Evolutionary conservation across 768 basidiomycete genomes (phyloP).

Genomic region (Lactarius indigo): DNA sequence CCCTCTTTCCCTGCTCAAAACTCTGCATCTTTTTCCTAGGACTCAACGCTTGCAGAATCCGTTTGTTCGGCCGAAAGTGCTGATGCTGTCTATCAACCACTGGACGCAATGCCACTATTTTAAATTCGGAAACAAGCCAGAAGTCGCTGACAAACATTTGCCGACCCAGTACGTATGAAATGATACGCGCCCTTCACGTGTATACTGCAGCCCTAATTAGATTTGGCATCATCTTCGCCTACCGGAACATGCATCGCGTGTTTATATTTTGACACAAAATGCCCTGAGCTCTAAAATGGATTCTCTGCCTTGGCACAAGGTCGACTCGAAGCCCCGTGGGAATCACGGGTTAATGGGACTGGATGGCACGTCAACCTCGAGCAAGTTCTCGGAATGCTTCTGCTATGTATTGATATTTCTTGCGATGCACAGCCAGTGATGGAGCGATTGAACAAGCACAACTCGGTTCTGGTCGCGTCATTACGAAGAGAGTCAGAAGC

Average conservation of each 20-base stretch:
- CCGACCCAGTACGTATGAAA: slow-evolving; percentile 52
- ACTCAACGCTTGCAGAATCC: slow-evolving; percentile 16
- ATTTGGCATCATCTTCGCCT: slow-evolving; percentile 57
- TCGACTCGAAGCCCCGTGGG: slow-evolving; percentile 42
- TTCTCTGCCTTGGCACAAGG: slow-evolving; percentile 49
- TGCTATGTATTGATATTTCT: slow-evolving; percentile 38
- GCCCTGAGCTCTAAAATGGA: slow-evolving; percentile 49
- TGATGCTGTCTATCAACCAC: slow-evolving; percentile 42
- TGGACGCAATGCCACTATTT: slow-evolving; percentile 53
- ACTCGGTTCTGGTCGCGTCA: slow-evolving; percentile 41
- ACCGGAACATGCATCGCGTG: slow-evolving; percentile 41
- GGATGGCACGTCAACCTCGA: slow-evolving; percentile 54
- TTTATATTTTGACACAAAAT: slow-evolving; percentile 58
- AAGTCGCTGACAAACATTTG: slow-evolving; percentile 45
- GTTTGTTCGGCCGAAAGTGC: slow-evolving; percentile 30
- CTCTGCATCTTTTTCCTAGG: slow-evolving; percentile 5
- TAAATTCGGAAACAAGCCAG: slow-evolving; percentile 57
- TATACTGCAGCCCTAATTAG: slow-evolving; percentile 38
- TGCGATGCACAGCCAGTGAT: slow-evolving; percentile 35
- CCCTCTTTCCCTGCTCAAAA: neutral
- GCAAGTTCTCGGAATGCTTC: slow-evolving; percentile 43
- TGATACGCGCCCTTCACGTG: neutral
- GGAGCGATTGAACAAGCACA: slow-evolving; percentile 42
- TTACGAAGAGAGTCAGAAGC: slow-evolving; percentile 50
- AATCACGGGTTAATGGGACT: slow-evolving; percentile 39